These are phyloP conservation scores for Blastocystis sp. DNA, from an alignment of 352 stramenopile species.

Conservation along the genomic window DNA sequence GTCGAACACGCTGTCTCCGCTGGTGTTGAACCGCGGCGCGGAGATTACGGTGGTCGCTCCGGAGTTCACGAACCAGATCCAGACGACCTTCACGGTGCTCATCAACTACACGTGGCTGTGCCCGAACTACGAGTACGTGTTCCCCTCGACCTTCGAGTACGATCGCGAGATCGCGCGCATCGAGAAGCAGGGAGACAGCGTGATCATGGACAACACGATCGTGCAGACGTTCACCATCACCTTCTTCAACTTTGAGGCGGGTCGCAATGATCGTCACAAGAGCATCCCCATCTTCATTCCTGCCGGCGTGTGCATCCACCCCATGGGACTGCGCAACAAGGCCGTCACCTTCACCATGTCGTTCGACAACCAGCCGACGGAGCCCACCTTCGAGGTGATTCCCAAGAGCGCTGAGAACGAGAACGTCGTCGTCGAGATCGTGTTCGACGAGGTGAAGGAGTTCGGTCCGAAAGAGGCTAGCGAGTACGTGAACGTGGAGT, in stretches of 20 bases:
- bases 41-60: not conserved
- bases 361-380: constrained; percentile 31
- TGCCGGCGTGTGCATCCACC: not conserved
- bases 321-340: not conserved
- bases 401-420: not conserved
- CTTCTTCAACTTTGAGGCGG: constrained; percentile 31
- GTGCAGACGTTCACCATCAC: constrained; percentile 43
- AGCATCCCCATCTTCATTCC: constrained; percentile 29
- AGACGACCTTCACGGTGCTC: not conserved
- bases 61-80: not conserved
- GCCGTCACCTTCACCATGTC: not conserved
- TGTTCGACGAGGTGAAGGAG: not conserved
- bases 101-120: constrained; percentile 41
- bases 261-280: not conserved
- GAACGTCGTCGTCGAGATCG: not conserved
- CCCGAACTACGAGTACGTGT: constrained; percentile 30
- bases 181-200: not conserved
- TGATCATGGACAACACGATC: not conserved
- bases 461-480: not conserved
- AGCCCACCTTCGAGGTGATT: not conserved
- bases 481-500: not conserved
- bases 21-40: not conserved
- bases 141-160: constrained; percentile 31
- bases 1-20: not conserved
- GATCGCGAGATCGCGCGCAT: constrained; percentile 14